Percentiles rank a stretch among this genome's conserved stretches.
Evolutionary conservation across 371 early-diverging fungal species (phyloP).

Genomic region (Rhizopus arrhizus): DNA sequence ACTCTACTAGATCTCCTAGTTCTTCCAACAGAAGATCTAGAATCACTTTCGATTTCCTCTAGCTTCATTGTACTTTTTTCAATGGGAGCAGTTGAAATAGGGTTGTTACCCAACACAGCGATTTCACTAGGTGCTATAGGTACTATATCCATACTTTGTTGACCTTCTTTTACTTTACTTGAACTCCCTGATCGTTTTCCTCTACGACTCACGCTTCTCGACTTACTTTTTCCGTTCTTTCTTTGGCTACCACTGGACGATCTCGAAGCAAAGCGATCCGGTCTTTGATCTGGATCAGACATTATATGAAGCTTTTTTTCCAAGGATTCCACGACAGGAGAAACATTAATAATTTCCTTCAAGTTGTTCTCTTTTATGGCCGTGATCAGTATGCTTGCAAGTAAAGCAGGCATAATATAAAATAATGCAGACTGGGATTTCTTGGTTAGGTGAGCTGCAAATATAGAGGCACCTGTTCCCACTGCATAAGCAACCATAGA

Average conservation of each 20-base stretch:
- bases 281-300: slow-evolving; percentile 17
- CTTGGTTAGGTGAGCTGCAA: slow-evolving; percentile 88
- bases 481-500: slow-evolving; percentile 76
- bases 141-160: too few species aligned
- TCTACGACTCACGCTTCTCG: slow-evolving; percentile 12
- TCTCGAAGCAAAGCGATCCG: not conserved
- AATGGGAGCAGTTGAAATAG: not conserved
- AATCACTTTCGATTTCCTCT: not conserved
- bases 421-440: slow-evolving; percentile 93
- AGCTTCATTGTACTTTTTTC: slow-evolving; percentile 4
- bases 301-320: slow-evolving; percentile 17
- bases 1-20: slow-evolving; percentile 19
- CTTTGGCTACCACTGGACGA: not conserved
- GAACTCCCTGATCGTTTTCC: slow-evolving; percentile 6
- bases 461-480: slow-evolving; percentile 82
- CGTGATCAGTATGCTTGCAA: slow-evolving; percentile 68
- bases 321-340: slow-evolving; percentile 47
- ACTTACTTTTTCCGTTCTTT: slow-evolving; percentile 1
- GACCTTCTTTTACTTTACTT: not conserved
- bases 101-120: not conserved
- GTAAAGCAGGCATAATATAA: slow-evolving; percentile 90
- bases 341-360: slow-evolving; percentile 64
- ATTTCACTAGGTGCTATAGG: not conserved
- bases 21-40: too few species aligned
- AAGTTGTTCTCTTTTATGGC: slow-evolving; percentile 76